These are phyloP conservation scores for Tulasnella sp. DNA, from an alignment of 768 basidiomycete species.

Conservation along the genomic window DNA sequence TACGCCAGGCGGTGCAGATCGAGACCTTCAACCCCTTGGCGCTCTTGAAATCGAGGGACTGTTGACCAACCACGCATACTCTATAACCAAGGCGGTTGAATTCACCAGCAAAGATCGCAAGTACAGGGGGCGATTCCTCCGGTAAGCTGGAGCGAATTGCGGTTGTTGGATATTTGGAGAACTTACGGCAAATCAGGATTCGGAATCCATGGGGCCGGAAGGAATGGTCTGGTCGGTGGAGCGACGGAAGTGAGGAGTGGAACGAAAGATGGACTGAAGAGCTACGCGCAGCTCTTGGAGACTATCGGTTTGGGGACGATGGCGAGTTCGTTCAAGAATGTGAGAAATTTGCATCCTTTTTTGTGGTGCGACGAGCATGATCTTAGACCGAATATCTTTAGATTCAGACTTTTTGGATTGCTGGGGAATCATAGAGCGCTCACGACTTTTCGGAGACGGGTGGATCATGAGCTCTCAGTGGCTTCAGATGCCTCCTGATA, in stretches of 20 bases:
- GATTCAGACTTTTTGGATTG: conserved; percentile 34
- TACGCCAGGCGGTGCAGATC: conserved; percentile 42
- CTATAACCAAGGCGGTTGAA: conserved; percentile 44
- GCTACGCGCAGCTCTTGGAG: not conserved
- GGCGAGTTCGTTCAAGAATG: conserved; percentile 25
- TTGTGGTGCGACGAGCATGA: too few relatives aligned
- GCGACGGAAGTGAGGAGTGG: conserved; percentile 28
- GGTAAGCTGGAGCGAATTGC: conserved; percentile 30
- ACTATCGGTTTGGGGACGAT: conserved; percentile 24
- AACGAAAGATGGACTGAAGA: conserved; percentile 2
- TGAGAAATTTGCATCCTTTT: not conserved
- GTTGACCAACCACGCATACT: conserved; percentile 45
- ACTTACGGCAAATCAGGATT: conserved; percentile 43
- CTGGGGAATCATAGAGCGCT: conserved; percentile 47
- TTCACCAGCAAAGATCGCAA: conserved; percentile 35
- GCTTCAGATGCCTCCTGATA: conserved; percentile 45
- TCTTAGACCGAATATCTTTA: not conserved
- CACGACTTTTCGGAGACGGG: conserved; percentile 46
- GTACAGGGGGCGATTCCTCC: conserved; percentile 48
- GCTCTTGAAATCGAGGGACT: conserved; percentile 26
- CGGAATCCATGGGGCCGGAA: conserved; percentile 52
- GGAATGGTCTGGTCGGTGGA: conserved; percentile 27
- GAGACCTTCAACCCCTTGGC: conserved; percentile 46
- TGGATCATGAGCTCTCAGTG: conserved; percentile 53
- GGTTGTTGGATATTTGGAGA: not conserved